A percentile compares a stretch with the other conserved stretches of the same genome.
phyloP scores from a whole-genome alignment of 2,329 filamentous ascomycete genomes.

The Colletotrichum sp. region DNA sequence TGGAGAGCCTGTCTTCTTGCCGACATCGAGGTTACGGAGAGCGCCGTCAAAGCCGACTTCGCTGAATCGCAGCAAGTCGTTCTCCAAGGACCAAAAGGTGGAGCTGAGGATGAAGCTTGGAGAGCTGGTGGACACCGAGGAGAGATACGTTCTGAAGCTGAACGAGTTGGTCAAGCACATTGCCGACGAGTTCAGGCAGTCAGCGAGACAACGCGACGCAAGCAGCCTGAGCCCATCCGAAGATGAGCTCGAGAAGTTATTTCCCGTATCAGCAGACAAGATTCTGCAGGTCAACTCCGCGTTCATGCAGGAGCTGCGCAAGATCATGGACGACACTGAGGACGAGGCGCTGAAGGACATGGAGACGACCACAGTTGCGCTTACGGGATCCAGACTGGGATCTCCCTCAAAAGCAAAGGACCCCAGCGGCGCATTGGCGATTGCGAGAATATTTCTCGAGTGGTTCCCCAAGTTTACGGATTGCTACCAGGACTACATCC shows the following conservation, averaged over 20 bases:
- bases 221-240: slow-evolving; percentile 75
- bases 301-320: slow-evolving; percentile 79
- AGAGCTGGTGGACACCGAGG: slow-evolving; percentile 91
- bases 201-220: slow-evolving; percentile 62
- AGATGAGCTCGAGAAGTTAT: slow-evolving; percentile 76
- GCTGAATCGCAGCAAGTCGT: slow-evolving; percentile 77
- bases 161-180: slow-evolving; percentile 83
- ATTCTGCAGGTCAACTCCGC: slow-evolving; percentile 83
- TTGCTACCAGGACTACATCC: slow-evolving; percentile 93
- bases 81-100: slow-evolving; percentile 82
- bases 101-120: slow-evolving; percentile 86
- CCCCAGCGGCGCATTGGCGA: slow-evolving; percentile 76
- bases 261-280: slow-evolving; percentile 79
- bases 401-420: slow-evolving; percentile 63
- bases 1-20: slow-evolving; percentile 85
- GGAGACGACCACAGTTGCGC: slow-evolving; percentile 55
- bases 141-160: slow-evolving; percentile 89
- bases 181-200: slow-evolving; percentile 78
- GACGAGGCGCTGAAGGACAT: slow-evolving; percentile 80
- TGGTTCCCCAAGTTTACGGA: slow-evolving; percentile 94
- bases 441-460: slow-evolving; percentile 82
- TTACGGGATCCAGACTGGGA: slow-evolving; percentile 48
- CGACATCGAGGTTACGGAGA: slow-evolving; percentile 82
- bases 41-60: slow-evolving; percentile 87
- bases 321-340: slow-evolving; percentile 82